Evolutionary conservation across 1,284 basidiomycete genomes (phyloP).

Genomic region (Irpex sp.): DNA sequence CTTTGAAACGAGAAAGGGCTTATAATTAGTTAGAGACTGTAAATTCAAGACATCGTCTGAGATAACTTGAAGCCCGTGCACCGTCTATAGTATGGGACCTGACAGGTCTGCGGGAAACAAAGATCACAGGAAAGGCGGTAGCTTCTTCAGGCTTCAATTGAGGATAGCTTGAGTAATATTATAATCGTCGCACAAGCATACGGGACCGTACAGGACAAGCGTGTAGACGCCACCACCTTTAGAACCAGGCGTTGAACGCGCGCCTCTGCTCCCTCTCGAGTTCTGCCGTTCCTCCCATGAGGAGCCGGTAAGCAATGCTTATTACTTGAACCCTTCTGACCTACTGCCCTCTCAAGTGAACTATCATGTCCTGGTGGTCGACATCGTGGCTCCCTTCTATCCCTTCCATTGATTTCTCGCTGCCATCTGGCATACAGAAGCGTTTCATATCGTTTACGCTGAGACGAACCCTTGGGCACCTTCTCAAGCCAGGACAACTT

Average conservation of each 20-base stretch:
- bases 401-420: slow-evolving; percentile 61
- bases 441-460: slow-evolving; percentile 89
- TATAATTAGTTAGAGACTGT: no score
- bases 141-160: no score
- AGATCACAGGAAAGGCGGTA: no score
- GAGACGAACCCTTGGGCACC: slow-evolving; percentile 79
- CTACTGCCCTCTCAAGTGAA: not conserved
- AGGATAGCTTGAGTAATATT: no score
- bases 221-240: not conserved
- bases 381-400: slow-evolving; percentile 57
- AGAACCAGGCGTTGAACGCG: not conserved
- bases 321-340: not conserved
- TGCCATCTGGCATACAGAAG: slow-evolving; percentile 83
- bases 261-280: not conserved
- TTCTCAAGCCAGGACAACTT: slow-evolving; percentile 85
- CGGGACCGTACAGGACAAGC: no score
- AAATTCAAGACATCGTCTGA: no score
- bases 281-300: slow-evolving; percentile 2
- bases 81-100: no score
- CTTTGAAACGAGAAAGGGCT: no score
- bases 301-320: not conserved
- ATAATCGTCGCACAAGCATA: no score
- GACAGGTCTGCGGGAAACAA: no score
- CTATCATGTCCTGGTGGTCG: slow-evolving; percentile 32
- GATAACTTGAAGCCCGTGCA: no score